Conservation (phyloP, 2,329 filamentous ascomycete species). For the Apiospora arundinis region DNA sequence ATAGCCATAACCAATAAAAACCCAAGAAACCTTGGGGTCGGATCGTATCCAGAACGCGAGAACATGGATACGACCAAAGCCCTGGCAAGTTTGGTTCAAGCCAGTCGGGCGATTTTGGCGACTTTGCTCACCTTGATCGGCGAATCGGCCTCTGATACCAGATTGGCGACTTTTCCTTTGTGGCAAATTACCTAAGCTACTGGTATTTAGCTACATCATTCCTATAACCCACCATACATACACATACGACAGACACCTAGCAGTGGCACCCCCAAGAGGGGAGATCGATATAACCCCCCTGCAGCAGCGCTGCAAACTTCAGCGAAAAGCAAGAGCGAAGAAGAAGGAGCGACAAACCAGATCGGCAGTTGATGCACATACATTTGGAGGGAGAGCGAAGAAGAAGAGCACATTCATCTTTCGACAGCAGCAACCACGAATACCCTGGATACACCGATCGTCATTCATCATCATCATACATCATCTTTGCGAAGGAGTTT, state of each 20-base stretch:
- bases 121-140: background rate
- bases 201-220: background rate
- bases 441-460: conserved; percentile 19
- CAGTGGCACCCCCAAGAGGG: conserved; percentile 14
- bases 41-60: background rate
- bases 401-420: background rate
- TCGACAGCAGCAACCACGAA: conserved; percentile 4
- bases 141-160: background rate
- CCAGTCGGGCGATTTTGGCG: background rate
- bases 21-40: background rate
- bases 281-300: conserved; percentile 1
- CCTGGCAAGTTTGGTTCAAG: background rate
- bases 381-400: background rate
- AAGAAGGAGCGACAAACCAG: background rate
- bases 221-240: background rate
- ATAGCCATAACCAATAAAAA: background rate
- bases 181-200: conserved; percentile 2
- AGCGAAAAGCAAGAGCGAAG: background rate
- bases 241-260: conserved; percentile 9
- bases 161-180: background rate
- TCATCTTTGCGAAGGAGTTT: conserved; percentile 18
- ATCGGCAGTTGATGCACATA: background rate
- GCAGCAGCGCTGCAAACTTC: conserved; percentile 9
- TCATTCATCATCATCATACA: background rate
- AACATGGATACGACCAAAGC: conserved; percentile 3